Conservation (phyloP, 768 basidiomycete species). For the Lyophyllum atratum region DNA sequence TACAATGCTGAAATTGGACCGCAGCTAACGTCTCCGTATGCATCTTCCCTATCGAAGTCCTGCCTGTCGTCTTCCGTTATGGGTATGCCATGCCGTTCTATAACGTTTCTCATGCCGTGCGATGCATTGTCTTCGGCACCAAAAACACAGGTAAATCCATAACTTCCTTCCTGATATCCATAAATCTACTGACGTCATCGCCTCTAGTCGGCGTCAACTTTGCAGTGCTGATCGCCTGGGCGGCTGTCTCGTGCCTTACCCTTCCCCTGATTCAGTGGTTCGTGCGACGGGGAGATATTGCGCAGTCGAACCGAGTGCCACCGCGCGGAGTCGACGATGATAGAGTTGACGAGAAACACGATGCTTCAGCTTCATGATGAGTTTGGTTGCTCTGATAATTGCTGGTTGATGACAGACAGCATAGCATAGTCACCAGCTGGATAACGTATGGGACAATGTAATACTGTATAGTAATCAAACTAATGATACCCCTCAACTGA, state of each 20-base stretch:
- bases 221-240: constrained; percentile 42
- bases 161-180: not conserved
- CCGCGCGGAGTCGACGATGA: not conserved
- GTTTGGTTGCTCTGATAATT: not conserved
- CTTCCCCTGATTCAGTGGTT: constrained; percentile 25
- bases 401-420: not conserved
- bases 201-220: constrained; percentile 52
- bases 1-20: not conserved
- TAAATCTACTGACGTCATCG: not conserved
- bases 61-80: constrained; percentile 49
- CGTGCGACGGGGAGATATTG: constrained; percentile 8
- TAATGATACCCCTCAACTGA: not conserved
- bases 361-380: not conserved
- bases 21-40: constrained; percentile 60
- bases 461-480: not conserved
- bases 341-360: not conserved
- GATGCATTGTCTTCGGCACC: constrained; percentile 53
- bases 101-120: constrained; percentile 50
- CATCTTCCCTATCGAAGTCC: constrained; percentile 49
- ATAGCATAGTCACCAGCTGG: no score
- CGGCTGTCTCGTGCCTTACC: constrained; percentile 20
- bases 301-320: not conserved
- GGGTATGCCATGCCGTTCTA: constrained; percentile 61
- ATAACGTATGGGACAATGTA: not conserved
- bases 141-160: constrained; percentile 53